These are phyloP conservation scores for Rhizoclosmatium sp. DNA, from an alignment of 192 early-diverging fungal species.

Conservation along the genomic window DNA sequence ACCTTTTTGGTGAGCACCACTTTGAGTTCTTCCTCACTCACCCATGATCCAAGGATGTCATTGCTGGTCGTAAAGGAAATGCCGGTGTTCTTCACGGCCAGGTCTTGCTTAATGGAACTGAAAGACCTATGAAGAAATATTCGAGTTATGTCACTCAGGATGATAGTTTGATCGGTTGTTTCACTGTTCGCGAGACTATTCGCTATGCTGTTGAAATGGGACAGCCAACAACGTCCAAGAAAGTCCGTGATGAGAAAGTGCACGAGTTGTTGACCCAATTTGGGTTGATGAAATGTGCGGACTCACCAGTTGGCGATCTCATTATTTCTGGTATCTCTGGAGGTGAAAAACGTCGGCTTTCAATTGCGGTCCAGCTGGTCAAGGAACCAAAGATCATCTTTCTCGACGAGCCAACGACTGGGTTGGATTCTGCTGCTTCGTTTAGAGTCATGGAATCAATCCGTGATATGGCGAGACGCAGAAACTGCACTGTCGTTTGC, in stretches of 20 bases:
- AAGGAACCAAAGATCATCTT: slow-evolving; percentile 59
- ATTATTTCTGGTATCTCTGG: slow-evolving; percentile 76
- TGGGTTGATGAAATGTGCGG: slow-evolving; percentile 59
- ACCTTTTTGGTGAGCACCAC: slow-evolving; percentile 35
- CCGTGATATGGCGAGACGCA: slow-evolving; percentile 56
- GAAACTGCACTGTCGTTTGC: slow-evolving; percentile 70
- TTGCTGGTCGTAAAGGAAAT: slow-evolving; percentile 25
- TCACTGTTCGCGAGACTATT: slow-evolving; percentile 75
- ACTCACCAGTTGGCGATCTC: slow-evolving; percentile 72
- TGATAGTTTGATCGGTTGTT: slow-evolving; percentile 36
- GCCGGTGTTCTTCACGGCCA: slow-evolving; percentile 65
- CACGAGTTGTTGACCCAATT: slow-evolving; percentile 63
- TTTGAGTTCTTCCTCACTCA: background rate
- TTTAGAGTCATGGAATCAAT: slow-evolving; percentile 72
- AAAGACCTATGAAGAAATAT: slow-evolving; percentile 70
- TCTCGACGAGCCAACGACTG: slow-evolving; percentile 69
- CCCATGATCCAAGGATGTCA: slow-evolving; percentile 8
- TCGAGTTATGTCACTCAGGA: slow-evolving; percentile 38
- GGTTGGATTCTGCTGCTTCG: slow-evolving; percentile 70
- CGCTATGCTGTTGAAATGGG: slow-evolving; percentile 70
- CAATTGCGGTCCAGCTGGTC: slow-evolving; percentile 80
- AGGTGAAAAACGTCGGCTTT: slow-evolving; percentile 83
- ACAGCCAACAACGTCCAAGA: slow-evolving; percentile 52
- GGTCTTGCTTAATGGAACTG: slow-evolving; percentile 82
- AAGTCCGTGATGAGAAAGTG: slow-evolving; percentile 63